Percentiles rank a stretch among this genome's conserved stretches.
phyloP scores from a whole-genome alignment of 306 rosid genomes.

The Acacia confusa region DNA sequence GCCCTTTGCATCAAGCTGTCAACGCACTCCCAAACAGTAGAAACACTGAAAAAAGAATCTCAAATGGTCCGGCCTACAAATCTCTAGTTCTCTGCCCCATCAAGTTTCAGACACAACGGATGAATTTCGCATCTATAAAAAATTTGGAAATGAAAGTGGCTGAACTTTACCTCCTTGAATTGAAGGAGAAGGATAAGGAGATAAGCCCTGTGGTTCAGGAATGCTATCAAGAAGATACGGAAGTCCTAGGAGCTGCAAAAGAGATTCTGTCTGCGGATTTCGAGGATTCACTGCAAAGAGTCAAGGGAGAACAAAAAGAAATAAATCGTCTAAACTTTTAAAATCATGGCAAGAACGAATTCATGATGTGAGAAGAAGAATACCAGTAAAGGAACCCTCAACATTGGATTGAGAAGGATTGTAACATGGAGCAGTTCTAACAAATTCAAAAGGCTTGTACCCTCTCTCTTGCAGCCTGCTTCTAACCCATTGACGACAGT shows the following conservation, averaged over 20 bases:
- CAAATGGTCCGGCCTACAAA: too few relatives aligned
- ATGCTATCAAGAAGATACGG: conserved; percentile 78
- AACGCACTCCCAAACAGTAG: not conserved
- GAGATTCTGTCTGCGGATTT: conserved; percentile 86
- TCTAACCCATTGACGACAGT: conserved; percentile 71
- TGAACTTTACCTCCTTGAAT: conserved; percentile 53
- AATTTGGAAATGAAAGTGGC: not conserved
- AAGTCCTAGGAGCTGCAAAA: conserved; percentile 81
- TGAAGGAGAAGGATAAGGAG: conserved; percentile 44
- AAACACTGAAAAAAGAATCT: not conserved
- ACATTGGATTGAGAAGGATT: conserved; percentile 55
- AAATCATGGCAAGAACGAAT: conserved; percentile 22
- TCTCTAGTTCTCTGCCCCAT: conserved; percentile 16
- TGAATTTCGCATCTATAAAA: conserved; percentile 9
- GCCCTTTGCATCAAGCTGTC: not conserved
- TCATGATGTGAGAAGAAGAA: conserved; percentile 20
- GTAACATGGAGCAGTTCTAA: conserved; percentile 69
- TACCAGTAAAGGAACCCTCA: conserved; percentile 45
- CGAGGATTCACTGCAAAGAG: conserved; percentile 54
- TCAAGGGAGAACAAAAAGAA: not conserved
- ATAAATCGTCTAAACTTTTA: not conserved
- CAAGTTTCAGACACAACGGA: conserved; percentile 4
- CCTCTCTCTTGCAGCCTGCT: conserved; percentile 72
- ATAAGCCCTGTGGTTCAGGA: conserved; percentile 43
- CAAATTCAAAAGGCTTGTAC: conserved; percentile 71